Evolutionary conservation across 2,329 filamentous ascomycete genomes (phyloP).

Genomic region (Aaosphaeria arxii): DNA sequence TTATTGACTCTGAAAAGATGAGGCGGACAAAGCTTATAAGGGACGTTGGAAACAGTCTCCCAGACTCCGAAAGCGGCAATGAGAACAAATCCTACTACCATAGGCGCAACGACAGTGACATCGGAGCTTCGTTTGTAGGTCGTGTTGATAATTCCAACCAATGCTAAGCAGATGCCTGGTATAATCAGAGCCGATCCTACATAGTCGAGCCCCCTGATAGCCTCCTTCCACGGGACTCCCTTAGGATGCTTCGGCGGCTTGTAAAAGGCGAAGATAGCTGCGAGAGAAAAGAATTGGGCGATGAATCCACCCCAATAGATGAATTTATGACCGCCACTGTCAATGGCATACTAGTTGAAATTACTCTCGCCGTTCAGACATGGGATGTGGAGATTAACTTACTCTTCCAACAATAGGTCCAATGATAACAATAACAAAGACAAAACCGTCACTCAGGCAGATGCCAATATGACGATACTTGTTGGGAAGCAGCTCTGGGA

Average conservation of each 20-base stretch:
- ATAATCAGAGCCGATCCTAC: slow-evolving; percentile 26
- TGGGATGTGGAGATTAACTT: not conserved
- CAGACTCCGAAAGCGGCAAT: slow-evolving; percentile 33
- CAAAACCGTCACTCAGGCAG: slow-evolving; percentile 39
- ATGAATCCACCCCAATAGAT: slow-evolving; percentile 23
- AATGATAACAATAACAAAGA: slow-evolving; percentile 48
- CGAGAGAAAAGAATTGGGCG: slow-evolving; percentile 19
- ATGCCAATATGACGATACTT: slow-evolving; percentile 50
- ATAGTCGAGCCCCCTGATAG: slow-evolving; percentile 30
- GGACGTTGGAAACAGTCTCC: slow-evolving; percentile 25
- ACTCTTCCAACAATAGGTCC: slow-evolving; percentile 47
- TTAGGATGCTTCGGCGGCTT: slow-evolving; percentile 26
- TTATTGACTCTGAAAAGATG: slow-evolving; percentile 45
- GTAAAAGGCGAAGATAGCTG: slow-evolving; percentile 16
- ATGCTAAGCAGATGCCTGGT: slow-evolving; percentile 20
- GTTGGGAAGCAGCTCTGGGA: slow-evolving; percentile 49
- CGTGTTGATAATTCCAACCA: slow-evolving; percentile 35
- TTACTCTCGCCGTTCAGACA: not conserved
- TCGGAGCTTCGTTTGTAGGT: slow-evolving; percentile 20
- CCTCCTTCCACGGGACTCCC: slow-evolving; percentile 21
- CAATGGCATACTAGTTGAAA: slow-evolving; percentile 15
- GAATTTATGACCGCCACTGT: slow-evolving; percentile 17
- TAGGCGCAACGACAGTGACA: slow-evolving; percentile 27
- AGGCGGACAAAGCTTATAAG: slow-evolving; percentile 36
- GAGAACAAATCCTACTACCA: slow-evolving; percentile 31